These are phyloP conservation scores for Clonostachys solani DNA, from an alignment of 2,329 filamentous ascomycete species.

Conservation along the genomic window DNA sequence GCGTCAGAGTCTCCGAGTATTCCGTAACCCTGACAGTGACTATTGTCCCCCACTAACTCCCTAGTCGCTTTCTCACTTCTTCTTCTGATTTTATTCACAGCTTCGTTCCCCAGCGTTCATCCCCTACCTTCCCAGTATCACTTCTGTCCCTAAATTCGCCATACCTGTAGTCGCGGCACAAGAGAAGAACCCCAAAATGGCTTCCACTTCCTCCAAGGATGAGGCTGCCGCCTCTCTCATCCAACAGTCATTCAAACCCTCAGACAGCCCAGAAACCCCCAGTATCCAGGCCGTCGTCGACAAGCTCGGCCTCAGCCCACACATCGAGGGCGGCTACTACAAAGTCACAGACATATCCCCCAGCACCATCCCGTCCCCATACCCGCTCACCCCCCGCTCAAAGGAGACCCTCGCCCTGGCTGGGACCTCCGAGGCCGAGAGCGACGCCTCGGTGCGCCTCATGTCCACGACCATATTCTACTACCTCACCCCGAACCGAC, in stretches of 20 bases:
- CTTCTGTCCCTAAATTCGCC: neutral
- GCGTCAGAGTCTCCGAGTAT: no score
- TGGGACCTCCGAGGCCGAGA: constrained; percentile 22
- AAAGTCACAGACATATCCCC: constrained; percentile 54
- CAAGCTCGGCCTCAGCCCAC: constrained; percentile 41
- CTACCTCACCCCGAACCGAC: constrained; percentile 49
- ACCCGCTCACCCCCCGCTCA: constrained; percentile 24
- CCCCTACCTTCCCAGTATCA: neutral
- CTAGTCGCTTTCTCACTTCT: neutral
- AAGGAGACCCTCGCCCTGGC: constrained; percentile 25
- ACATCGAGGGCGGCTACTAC: constrained; percentile 64
- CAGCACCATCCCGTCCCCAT: constrained; percentile 44
- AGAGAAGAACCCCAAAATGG: neutral
- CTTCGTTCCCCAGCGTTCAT: neutral
- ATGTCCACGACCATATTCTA: constrained; percentile 63
- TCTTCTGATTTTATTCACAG: no score
- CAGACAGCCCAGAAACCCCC: constrained; percentile 4
- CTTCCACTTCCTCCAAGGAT: neutral
- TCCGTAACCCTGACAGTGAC: no score
- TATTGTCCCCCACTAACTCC: neutral
- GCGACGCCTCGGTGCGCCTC: constrained; percentile 37
- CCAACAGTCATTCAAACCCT: constrained; percentile 3
- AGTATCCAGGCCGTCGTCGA: constrained; percentile 9
- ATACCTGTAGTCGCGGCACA: neutral
- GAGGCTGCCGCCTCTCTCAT: neutral